Evolutionary conservation across 73 alveolate genomes (phyloP), one percentile per base, ranked within the genome.

Genomic region (Paramecium primaurelia): DNA sequence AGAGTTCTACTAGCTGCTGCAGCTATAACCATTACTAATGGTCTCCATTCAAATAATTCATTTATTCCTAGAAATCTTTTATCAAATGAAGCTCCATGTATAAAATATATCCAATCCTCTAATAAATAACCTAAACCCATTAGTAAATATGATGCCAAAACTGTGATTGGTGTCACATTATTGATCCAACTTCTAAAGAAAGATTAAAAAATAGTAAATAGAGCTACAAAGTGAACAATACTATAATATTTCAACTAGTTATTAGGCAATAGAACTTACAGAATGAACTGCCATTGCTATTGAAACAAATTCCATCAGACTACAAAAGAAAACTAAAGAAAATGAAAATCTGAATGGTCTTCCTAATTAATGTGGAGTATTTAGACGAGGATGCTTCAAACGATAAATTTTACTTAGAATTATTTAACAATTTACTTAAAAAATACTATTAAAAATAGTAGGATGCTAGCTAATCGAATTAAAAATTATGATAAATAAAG

Each of bases 181-280:
- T 80, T 47, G 32, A 80, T 80, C 91, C 91, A 80, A 44, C 77
- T 45, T 44, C 91, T 42, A 47, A 80, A 80, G 16, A 80, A 80
- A 12, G 91, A 59, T 80, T 26, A 2, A 49, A 80, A 80, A 8
- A 80, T 45, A 11, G 49, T 22, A 38, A 45, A 80, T 10, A 80
- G 45, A 11, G 91, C 75, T 25, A 47, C 34, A 47, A 44, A 80
- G 30, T 80, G 91, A 5, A 80, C 91, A 1, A 80, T 47, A 45
- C 51, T 80, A 80, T 80, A 80, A 49, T 80, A 80, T 30, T 80
- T 34, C 8, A 75, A 14, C 88, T 75, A 75, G 9, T 40, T 14
- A 26, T 64, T 80, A 47, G 26, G 20, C 16, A 32, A 22, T 45
- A 32, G 30, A 44, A 45, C 25, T 26, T 80, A 80, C 91, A 3